Evolutionary conservation across 2,329 filamentous ascomycete species (phyloP), one percentile per base, ranked within the genome.

Genomic region (Madurella fahalii): DNA sequence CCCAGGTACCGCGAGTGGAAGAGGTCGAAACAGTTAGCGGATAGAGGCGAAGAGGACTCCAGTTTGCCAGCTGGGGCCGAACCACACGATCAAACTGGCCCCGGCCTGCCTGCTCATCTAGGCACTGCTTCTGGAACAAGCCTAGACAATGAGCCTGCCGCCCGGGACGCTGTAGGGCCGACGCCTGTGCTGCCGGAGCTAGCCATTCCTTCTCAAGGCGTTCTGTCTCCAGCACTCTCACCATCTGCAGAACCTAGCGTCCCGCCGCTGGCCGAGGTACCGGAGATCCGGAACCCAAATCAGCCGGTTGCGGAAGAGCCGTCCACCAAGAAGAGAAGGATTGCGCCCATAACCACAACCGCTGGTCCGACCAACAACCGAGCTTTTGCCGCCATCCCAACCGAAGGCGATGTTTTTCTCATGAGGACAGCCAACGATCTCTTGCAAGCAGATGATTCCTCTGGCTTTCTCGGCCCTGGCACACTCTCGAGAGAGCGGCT

Each of bases 1-100:
- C 61, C 59, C 1, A 73, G 71, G 37, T 87, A 82, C 58, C 70
- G 61, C 16, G 48, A 62, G 1, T 67, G 67, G 61, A 68, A 64
- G 42, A 37, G 34, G 34, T 69, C 69, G 52, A 39, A 52, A 20
- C 47, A 56, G 16, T 34, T 49, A 13, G 49, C 32, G 12, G 48
- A 49, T 15, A 50, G 17, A 40, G 47, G 50, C 3, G 40, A 44
- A 8, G 58, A 57, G 11, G 39, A 56, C 20, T 8, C 15, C 12
- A 16, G n/a, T 40, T n/a, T 18, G 31, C 40, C 65, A 62, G 51
- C 70, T 63, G 58, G 56, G 18, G 47, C 65, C 63, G 32, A 50
- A 66, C 9, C 61, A 54, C n/a, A 67, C 62, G 13, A 58, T 15
- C 41, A 18, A 18, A 18, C 50, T n/a, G 45, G 18, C 8, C 16